Evolutionary conservation across 75 land plant genomes (phyloP).

Genomic region (Ceratopteris richardii): DNA sequence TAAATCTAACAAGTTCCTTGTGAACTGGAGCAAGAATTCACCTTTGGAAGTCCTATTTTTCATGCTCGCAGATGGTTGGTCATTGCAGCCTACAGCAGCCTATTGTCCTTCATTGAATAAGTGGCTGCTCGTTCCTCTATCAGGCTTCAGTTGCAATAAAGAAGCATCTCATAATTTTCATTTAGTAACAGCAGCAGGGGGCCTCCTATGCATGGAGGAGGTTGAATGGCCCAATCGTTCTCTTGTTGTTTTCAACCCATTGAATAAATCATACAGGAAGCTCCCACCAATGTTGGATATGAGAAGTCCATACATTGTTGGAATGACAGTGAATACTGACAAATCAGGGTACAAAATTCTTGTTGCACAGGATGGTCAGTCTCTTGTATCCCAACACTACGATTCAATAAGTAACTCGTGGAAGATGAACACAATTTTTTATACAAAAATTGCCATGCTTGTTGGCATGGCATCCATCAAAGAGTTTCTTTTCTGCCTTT

Average conservation of each 20-base stretch:
- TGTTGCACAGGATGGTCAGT: slow-evolving; percentile 27
- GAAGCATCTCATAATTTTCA: slow-evolving; percentile 8
- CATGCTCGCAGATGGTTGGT: slow-evolving; percentile 30
- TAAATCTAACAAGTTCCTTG: slow-evolving; percentile 12
- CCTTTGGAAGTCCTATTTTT: slow-evolving; percentile 28
- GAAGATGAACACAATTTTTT: slow-evolving; percentile 22
- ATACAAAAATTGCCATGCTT: slow-evolving; percentile 26
- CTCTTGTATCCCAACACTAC: slow-evolving; percentile 31
- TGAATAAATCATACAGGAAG: slow-evolving; percentile 15
- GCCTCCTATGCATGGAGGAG: slow-evolving; percentile 24
- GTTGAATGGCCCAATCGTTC: slow-evolving; percentile 13
- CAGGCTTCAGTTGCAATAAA: slow-evolving; percentile 14
- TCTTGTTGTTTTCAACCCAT: slow-evolving; percentile 27
- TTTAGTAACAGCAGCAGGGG: slow-evolving; percentile 20
- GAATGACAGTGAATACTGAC: slow-evolving; percentile 21
- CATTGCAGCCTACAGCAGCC: slow-evolving; percentile 20
- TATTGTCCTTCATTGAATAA: slow-evolving; percentile 20
- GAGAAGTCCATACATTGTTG: slow-evolving; percentile 32
- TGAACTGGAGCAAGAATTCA: slow-evolving; percentile 14
- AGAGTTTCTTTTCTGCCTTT: slow-evolving; percentile 31
- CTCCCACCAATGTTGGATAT: slow-evolving; percentile 29
- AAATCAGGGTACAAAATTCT: slow-evolving; percentile 23
- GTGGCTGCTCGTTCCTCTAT: slow-evolving; percentile 34
- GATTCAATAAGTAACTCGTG: slow-evolving; percentile 36
- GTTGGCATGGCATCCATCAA: slow-evolving; percentile 17